Percentiles rank a stretch among this genome's conserved stretches.
These are phyloP conservation scores for Exophiala sp. DNA, from an alignment of 2,329 filamentous ascomycete genomes.

Conservation along the genomic window DNA sequence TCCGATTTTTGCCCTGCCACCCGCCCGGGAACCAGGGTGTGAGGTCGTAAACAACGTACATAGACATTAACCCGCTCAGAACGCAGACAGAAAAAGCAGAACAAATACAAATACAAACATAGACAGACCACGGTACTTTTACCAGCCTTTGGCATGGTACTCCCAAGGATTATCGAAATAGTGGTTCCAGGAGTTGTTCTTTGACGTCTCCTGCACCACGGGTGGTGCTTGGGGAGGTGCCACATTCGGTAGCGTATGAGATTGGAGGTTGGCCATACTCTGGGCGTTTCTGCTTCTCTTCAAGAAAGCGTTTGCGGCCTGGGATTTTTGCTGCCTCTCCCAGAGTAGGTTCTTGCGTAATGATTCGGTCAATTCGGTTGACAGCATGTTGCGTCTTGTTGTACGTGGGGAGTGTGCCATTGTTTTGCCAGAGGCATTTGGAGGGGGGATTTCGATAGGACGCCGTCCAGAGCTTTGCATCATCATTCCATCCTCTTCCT, in stretches of 20 bases:
- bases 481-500: slow-evolving; percentile 36
- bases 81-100: slow-evolving; percentile 17
- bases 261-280: slow-evolving; percentile 82
- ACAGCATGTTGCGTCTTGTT: slow-evolving; percentile 90
- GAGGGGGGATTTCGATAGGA: slow-evolving; percentile 25
- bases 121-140: slow-evolving; percentile 1
- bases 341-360: slow-evolving; percentile 86
- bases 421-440: slow-evolving; percentile 33
- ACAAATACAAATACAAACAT: slow-evolving; percentile 9
- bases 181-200: slow-evolving; percentile 76
- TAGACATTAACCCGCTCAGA: slow-evolving; percentile 19
- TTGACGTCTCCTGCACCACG: slow-evolving; percentile 37
- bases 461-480: slow-evolving; percentile 22
- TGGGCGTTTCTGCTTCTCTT: slow-evolving; percentile 88
- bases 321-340: slow-evolving; percentile 93
- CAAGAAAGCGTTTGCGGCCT: slow-evolving; percentile 80
- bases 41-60: slow-evolving; percentile 18
- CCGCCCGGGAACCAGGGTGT: slow-evolving; percentile 8
- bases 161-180: slow-evolving; percentile 80
- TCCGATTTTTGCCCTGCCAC: not conserved
- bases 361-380: slow-evolving; percentile 89
- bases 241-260: slow-evolving; percentile 66
- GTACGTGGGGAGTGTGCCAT: slow-evolving; percentile 84
- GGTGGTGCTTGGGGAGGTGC: slow-evolving; percentile 50
- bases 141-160: slow-evolving; percentile 86